Evolutionary conservation across 306 rosid genomes (phyloP).

Genomic region (Pyrus communis): DNA sequence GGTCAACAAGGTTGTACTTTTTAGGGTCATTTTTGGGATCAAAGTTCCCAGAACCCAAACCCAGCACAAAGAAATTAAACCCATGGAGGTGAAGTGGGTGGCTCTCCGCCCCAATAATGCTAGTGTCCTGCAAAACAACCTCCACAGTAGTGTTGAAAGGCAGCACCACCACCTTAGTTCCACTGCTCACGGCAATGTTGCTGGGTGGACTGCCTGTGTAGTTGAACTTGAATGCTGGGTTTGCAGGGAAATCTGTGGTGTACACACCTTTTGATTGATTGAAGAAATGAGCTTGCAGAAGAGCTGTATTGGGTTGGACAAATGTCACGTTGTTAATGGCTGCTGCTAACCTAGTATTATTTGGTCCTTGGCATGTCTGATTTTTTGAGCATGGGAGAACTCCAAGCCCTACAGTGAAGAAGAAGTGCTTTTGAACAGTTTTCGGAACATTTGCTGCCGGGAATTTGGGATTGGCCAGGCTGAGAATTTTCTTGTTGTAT

Average conservation of each 20-base stretch:
- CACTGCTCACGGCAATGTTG: slow-evolving; percentile 35
- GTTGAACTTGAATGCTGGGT: slow-evolving; percentile 56
- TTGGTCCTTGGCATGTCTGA: slow-evolving; percentile 50
- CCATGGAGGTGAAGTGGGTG: slow-evolving; percentile 87
- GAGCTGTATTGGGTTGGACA: slow-evolving; percentile 55
- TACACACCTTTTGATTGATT: slow-evolving; percentile 44
- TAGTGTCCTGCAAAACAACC: slow-evolving; percentile 60
- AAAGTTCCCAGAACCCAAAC: slow-evolving; percentile 58
- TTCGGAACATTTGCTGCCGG: slow-evolving; percentile 62
- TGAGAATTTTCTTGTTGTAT: slow-evolving; percentile 37
- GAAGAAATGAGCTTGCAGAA: slow-evolving; percentile 72
- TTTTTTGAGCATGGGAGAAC: slow-evolving; percentile 38
- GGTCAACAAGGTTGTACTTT: slow-evolving; percentile 57
- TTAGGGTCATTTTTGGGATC: slow-evolving; percentile 51
- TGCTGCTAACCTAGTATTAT: slow-evolving; percentile 47
- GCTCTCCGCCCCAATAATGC: slow-evolving; percentile 60
- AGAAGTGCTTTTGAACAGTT: slow-evolving; percentile 36
- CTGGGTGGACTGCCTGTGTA: slow-evolving; percentile 63
- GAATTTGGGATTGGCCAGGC: slow-evolving; percentile 41
- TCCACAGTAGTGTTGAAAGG: slow-evolving; percentile 56
- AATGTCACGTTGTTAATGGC: slow-evolving; percentile 57
- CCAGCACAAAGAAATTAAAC: slow-evolving; percentile 64
- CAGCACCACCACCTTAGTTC: slow-evolving; percentile 48
- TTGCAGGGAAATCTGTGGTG: slow-evolving; percentile 56
- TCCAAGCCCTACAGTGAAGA: slow-evolving; percentile 66